Base-by-base conservation (phyloP, 139 green algal genomes). In the Diplosphaera chodatii region DNA sequence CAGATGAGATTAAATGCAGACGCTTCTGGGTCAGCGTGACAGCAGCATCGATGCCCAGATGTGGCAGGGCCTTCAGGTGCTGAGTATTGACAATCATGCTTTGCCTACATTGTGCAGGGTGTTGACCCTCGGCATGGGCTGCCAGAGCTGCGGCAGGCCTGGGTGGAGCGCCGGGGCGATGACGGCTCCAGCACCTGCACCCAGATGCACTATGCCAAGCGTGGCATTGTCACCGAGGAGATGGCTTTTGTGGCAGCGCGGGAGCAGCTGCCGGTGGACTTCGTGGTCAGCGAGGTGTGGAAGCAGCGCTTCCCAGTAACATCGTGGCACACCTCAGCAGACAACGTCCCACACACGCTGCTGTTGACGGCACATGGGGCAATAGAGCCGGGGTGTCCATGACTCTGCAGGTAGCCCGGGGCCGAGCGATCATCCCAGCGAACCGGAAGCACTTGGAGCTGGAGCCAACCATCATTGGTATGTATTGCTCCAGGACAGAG, bases 401-500 rank as follows among this genome's bases (percentile, higher is more conserved):
- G 32, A 48, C 31, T 22, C 13, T 59, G 56, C 76, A 94, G 89
- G 90, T 98, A 30, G 94, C 94, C 1, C 81, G 94, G 1, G 94
- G 94, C 1, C 82, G 94, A 8, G 94, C 94, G 21, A 98, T 98
- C 85, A 98, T 98, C 64, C 94, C 94, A 4, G 85, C 91, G 71
- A 98, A 98, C 87, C 96, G 94, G 83, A 68, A 81, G 13, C 94
- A 98, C 75, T 29, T 88, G 56, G 94, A 98, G 84, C 85, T 98
- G 69, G 94, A 98, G 83, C 92, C 92, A 1, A 94, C 84, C 32
- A 83, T 97, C 55, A 82, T 97, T 34, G 92, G 89, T 91, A n/a
- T n/a, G n/a, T n/a, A n/a, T n/a, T n/a, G n/a, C n/a, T n/a, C n/a
- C n/a, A n/a, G n/a, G n/a, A n/a, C n/a, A n/a, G n/a, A n/a, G n/a